Evolutionary conservation across 169 alveolate species (phyloP).

Genomic region (Ichthyophthirius multifiliis): DNA sequence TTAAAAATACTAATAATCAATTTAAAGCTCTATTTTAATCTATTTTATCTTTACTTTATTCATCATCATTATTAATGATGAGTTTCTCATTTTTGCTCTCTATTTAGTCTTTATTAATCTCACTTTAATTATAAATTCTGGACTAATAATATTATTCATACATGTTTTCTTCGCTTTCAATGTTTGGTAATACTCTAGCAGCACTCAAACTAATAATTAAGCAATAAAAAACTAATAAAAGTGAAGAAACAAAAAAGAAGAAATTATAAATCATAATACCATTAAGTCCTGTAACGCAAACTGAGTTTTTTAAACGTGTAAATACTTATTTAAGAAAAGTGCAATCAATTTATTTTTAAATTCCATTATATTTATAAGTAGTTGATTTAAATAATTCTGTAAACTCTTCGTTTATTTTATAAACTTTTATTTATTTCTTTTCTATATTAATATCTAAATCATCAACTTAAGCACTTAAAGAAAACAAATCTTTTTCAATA

Average conservation of each 20-base stretch:
- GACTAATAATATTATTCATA: too few relatives aligned
- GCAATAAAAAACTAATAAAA: neutral
- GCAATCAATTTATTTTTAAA: neutral
- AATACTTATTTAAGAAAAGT: conserved; percentile 13
- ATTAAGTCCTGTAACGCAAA: conserved; percentile 17
- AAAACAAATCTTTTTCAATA: neutral
- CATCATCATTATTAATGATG: too few relatives aligned
- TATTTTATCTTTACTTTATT: too few relatives aligned
- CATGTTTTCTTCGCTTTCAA: too few relatives aligned
- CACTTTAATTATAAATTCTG: too few relatives aligned
- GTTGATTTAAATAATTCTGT: neutral
- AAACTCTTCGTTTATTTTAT: conserved; percentile 6
- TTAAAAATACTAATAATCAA: too few relatives aligned
- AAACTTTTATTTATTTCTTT: neutral
- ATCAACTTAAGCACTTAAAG: neutral
- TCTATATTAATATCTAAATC: conserved; percentile 9
- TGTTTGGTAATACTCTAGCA: neutral
- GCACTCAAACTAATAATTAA: neutral
- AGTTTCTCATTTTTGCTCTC: too few relatives aligned
- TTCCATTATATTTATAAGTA: neutral
- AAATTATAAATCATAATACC: neutral
- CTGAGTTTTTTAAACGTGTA: conserved; percentile 11
- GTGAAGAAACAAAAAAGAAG: conserved; percentile 1
- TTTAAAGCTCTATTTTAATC: too few relatives aligned
- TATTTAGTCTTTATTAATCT: too few relatives aligned